These are phyloP conservation scores for Mallotus repandus DNA, from an alignment of 441 rosid genomes.

Conservation along the genomic window DNA sequence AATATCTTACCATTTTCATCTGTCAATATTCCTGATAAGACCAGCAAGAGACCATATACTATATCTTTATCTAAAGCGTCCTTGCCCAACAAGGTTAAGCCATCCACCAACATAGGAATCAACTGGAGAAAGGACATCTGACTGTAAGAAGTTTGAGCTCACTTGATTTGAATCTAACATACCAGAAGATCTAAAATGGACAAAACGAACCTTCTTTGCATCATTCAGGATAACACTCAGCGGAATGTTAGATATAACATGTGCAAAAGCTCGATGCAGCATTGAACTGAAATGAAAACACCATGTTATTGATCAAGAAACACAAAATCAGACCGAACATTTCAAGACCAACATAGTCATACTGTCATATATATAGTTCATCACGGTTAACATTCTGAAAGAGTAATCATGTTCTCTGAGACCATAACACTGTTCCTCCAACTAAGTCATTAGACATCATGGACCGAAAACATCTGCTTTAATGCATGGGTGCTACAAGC, in stretches of 20 bases:
- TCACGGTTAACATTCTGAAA: not conserved
- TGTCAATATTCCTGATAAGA: conserved; percentile 74
- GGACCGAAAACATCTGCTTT: no score
- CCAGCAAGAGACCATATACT: conserved; percentile 63
- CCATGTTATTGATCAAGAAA: conserved; percentile 1
- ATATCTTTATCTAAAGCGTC: conserved; percentile 56
- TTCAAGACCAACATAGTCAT: not conserved
- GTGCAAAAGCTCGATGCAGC: conserved; percentile 62
- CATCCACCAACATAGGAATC: conserved; percentile 65
- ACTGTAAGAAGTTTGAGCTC: conserved; percentile 18
- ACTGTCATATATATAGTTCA: not conserved
- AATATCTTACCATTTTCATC: conserved; percentile 54
- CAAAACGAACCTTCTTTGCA: conserved; percentile 60
- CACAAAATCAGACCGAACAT: not conserved
- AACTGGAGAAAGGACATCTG: conserved; percentile 40
- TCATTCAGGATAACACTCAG: conserved; percentile 57
- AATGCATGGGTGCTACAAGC: no score
- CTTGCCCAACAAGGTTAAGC: conserved; percentile 47
- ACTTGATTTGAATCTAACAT: conserved; percentile 14
- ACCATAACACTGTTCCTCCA: no score
- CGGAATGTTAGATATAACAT: conserved; percentile 71
- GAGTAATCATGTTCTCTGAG: not conserved
- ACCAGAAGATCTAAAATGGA: conserved; percentile 12
- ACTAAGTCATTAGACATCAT: no score
- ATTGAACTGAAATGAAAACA: conserved; percentile 53